Percentiles rank a stretch among this genome's conserved stretches.
These are phyloP conservation scores for Sporormia fimetaria DNA, from an alignment of 495 filamentous ascomycete species.

Conservation along the genomic window DNA sequence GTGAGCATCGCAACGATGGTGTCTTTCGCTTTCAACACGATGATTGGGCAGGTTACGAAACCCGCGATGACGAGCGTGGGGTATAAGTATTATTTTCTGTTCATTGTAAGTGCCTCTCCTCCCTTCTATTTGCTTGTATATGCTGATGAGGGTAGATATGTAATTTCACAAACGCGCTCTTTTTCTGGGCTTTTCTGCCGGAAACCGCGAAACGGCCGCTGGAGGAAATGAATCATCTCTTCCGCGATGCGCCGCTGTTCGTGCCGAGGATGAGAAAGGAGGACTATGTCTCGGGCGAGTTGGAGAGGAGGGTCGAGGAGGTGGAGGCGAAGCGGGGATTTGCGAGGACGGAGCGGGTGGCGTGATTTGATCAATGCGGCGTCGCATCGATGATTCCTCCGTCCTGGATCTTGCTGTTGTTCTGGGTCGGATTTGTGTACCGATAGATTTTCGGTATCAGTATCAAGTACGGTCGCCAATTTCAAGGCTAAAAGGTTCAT, in stretches of 20 bases:
- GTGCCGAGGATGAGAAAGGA: slow-evolving; percentile 40
- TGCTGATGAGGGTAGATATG: slow-evolving; percentile 28
- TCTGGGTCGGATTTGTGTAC: too few relatives aligned
- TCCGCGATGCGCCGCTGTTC: slow-evolving; percentile 56
- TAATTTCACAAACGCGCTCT: slow-evolving; percentile 49
- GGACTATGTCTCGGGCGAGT: slow-evolving; percentile 35
- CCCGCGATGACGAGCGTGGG: slow-evolving; percentile 43
- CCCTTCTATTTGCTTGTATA: not conserved
- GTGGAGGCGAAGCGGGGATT: slow-evolving; percentile 35
- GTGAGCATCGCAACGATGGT: slow-evolving; percentile 56
- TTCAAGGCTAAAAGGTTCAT: too few relatives aligned
- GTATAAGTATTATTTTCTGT: slow-evolving; percentile 47
- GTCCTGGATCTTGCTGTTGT: too few relatives aligned
- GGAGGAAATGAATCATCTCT: slow-evolving; percentile 61
- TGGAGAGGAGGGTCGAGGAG: slow-evolving; percentile 36
- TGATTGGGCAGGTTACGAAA: slow-evolving; percentile 60
- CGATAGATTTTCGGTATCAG: too few relatives aligned
- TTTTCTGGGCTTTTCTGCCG: slow-evolving; percentile 54
- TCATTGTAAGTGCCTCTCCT: slow-evolving; percentile 34
- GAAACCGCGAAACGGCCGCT: slow-evolving; percentile 56
- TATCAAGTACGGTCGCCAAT: too few relatives aligned
- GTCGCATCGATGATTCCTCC: too few relatives aligned
- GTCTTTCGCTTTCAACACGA: slow-evolving; percentile 59
- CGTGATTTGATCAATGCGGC: too few relatives aligned
- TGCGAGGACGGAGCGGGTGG: too few relatives aligned